Evolutionary conservation across 805 yeast genomes (phyloP).

Genomic region (Metschnikowia colocasiae): DNA sequence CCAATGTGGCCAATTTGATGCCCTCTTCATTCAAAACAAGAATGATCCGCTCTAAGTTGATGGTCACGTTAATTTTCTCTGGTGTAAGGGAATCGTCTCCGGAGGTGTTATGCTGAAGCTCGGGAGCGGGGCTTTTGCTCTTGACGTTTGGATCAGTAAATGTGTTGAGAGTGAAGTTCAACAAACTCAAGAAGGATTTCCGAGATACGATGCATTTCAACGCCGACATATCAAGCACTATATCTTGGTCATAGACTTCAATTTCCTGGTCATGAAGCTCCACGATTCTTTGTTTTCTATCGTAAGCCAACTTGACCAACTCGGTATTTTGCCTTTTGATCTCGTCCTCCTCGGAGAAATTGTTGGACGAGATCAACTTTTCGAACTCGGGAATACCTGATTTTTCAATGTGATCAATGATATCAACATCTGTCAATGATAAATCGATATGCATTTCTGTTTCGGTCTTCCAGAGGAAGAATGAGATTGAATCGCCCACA

Average conservation of each 20-base stretch:
- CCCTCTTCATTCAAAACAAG: constrained; percentile 80
- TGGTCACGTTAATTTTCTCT: constrained; percentile 65
- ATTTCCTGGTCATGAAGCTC: constrained; percentile 49
- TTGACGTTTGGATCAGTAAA: constrained; percentile 79
- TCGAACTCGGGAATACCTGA: constrained; percentile 61
- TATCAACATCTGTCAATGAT: constrained; percentile 56
- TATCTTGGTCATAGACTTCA: constrained; percentile 74
- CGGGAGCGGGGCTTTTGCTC: constrained; percentile 59
- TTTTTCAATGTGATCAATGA: constrained; percentile 72
- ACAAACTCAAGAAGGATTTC: constrained; percentile 68
- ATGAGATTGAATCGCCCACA: constrained; percentile 58
- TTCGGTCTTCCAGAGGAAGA: constrained; percentile 58
- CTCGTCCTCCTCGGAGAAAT: constrained; percentile 36
- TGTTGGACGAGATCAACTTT: constrained; percentile 64
- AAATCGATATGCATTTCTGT: constrained; percentile 65
- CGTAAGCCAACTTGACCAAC: constrained; percentile 57
- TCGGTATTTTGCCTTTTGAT: constrained; percentile 30
- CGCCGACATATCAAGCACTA: constrained; percentile 71
- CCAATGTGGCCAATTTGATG: constrained; percentile 72
- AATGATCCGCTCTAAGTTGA: constrained; percentile 69
- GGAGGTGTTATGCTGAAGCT: constrained; percentile 62
- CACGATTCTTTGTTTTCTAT: constrained; percentile 57
- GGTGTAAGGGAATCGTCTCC: constrained; percentile 58
- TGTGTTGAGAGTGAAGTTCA: constrained; percentile 80
- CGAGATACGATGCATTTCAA: constrained; percentile 72